Evolutionary conservation across 2,329 filamentous ascomycete species (phyloP).

Genomic region (Blastomyces gilchristii): DNA sequence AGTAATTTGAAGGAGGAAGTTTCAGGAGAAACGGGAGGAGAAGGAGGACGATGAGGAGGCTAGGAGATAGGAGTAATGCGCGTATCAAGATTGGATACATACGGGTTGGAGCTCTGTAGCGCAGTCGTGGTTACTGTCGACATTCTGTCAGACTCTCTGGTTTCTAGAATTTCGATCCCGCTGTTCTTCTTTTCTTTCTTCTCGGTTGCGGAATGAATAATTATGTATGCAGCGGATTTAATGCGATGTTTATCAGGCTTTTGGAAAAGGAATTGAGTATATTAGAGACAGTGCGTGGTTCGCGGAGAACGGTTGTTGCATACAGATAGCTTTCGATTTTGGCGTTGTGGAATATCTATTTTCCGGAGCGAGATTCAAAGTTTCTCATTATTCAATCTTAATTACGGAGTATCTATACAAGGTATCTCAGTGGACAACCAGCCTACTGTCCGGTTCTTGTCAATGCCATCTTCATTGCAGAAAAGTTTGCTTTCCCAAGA

Average conservation of each 20-base stretch:
- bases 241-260: neutral
- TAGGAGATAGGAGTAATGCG: neutral
- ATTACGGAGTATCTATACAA: no score
- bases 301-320: neutral
- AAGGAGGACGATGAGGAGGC: neutral
- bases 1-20: slow-evolving; percentile 1
- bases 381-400: no score
- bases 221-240: neutral
- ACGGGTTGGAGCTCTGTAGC: slow-evolving; percentile 65
- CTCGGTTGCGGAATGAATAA: neutral
- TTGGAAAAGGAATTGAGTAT: neutral
- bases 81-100: slow-evolving; percentile 21
- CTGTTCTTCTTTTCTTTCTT: neutral
- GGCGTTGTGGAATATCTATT: neutral
- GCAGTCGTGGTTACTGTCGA: slow-evolving; percentile 70
- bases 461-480: no score
- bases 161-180: neutral
- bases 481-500: no score
- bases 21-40: neutral
- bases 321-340: neutral
- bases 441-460: no score
- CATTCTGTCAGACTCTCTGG: slow-evolving; percentile 42
- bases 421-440: no score
- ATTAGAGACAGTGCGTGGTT: neutral
- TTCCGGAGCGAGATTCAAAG: neutral